A percentile compares a stretch with the other conserved stretches of the same genome.
Evolutionary conservation across 2,329 filamentous ascomycete species (phyloP).

Genomic region (Tolypocladium pustulatum): DNA sequence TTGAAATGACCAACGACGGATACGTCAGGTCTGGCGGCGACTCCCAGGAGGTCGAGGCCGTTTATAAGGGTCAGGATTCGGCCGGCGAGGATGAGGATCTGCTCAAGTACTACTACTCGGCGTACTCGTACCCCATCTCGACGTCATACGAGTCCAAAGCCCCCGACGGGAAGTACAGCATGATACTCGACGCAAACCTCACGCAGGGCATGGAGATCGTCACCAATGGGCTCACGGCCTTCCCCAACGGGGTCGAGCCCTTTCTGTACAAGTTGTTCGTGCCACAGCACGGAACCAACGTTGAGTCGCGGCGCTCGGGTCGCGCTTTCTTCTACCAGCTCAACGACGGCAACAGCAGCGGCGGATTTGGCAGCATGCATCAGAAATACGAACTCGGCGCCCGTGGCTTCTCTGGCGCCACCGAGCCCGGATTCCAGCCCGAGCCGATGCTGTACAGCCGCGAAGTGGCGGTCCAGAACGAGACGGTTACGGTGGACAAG

Average conservation of each 20-base stretch:
- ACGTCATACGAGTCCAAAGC: background rate
- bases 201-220: conserved; percentile 29
- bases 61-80: conserved; percentile 7
- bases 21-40: conserved; percentile 25
- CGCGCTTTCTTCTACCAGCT: conserved; percentile 42
- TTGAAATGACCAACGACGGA: conserved; percentile 43
- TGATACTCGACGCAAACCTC: conserved; percentile 19
- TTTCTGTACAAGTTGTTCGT: conserved; percentile 27
- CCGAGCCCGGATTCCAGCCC: conserved; percentile 8
- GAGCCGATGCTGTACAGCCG: conserved; percentile 43
- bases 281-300: conserved; percentile 11
- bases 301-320: conserved; percentile 46
- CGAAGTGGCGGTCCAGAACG: conserved; percentile 44
- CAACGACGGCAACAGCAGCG: conserved; percentile 33
- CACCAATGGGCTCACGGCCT: conserved; percentile 28
- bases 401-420: conserved; percentile 2
- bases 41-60: conserved; percentile 24
- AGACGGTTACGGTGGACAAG: conserved; percentile 37
- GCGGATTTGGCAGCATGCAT: conserved; percentile 42
- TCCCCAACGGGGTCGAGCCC: conserved; percentile 51
- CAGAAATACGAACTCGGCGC: conserved; percentile 48
- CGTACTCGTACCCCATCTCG: conserved; percentile 8
- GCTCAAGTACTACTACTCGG: background rate
- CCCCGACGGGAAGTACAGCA: conserved; percentile 2
- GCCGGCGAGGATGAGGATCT: background rate